Conservation (phyloP, 352 stramenopile genomes). For the Hyaloperonospora brassicae region DNA sequence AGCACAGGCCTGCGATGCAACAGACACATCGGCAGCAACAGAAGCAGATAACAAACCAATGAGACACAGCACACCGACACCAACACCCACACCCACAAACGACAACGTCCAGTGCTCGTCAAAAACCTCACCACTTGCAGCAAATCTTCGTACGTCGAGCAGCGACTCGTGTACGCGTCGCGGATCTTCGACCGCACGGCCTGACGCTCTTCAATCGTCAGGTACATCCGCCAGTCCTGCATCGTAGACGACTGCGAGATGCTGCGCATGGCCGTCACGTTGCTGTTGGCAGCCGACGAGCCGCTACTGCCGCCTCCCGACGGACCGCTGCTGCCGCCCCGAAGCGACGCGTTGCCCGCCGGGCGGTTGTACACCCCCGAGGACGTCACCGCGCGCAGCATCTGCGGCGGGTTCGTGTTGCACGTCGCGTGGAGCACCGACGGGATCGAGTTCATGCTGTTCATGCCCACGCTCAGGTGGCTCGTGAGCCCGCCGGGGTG, state of each 20-base stretch:
- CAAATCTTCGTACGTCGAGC: slow-evolving; percentile 80
- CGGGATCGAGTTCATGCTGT: slow-evolving; percentile 71
- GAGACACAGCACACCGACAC: too few species aligned
- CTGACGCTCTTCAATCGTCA: slow-evolving; percentile 87
- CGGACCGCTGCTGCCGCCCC: slow-evolving; percentile 19
- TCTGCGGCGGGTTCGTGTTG: slow-evolving; percentile 70
- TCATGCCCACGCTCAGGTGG: slow-evolving; percentile 63
- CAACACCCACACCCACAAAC: too few species aligned
- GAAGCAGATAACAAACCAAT: too few species aligned
- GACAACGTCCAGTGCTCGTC: neutral
- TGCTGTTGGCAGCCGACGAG: slow-evolving; percentile 11
- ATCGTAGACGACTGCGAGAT: slow-evolving; percentile 59
- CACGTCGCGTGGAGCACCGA: slow-evolving; percentile 64
- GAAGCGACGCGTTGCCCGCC: slow-evolving; percentile 21
- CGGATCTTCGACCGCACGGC: slow-evolving; percentile 82
- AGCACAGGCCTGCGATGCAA: slow-evolving; percentile 48
- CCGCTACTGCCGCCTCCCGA: slow-evolving; percentile 9
- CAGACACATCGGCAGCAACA: slow-evolving; percentile 1
- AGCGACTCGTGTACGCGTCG: slow-evolving; percentile 80
- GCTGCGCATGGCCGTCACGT: slow-evolving; percentile 37
- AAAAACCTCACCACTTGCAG: slow-evolving; percentile 67
- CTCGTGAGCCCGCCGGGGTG: slow-evolving; percentile 30
- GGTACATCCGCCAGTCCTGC: slow-evolving; percentile 85
- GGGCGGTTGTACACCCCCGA: slow-evolving; percentile 77
- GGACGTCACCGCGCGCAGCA: slow-evolving; percentile 74